Base-by-base conservation (phyloP, 805 yeast genomes). In the Spathaspora gorwiae region DNA sequence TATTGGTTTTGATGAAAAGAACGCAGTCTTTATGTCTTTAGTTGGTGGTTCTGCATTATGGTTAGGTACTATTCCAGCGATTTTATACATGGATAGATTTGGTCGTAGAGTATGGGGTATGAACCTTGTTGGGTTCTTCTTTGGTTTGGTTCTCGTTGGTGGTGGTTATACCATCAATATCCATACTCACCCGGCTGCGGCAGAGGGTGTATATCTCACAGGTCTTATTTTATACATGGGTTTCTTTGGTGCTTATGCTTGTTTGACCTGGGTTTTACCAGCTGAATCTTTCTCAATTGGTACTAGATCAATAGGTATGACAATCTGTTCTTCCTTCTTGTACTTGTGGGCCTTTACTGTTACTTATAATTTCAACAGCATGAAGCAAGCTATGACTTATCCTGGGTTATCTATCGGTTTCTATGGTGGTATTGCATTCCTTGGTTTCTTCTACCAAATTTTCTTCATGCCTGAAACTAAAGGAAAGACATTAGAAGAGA, bases 391-490 rank as follows among this genome's bases (percentile, higher is more conserved):
- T 3, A 70, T 82, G 72, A 78, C 85, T 4, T 69, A 75, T 55
- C 78, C 84, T 26, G 87, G 88, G 29, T 68, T 82, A 51, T 73
- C 81, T 6, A 62, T 81, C 40, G 87, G 87, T 0, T 82, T 82
- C 72, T 82, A 79, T 55, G 87, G 85, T 41, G 86, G 85, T 39
- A 73, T 82, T 54, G 84, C 84, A 1, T 73, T 78, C 45, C 45
- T 81, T 27, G 86, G 84, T 44, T 64, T 75, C 54, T 54, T 77
- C 43, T 78, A 78, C 60, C 82, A 78, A 60, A 50, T 61, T 27
- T 57, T 80, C 49, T 78, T 80, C 63, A 80, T 81, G 77, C 87
- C 84, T 34, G 89, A 84, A 65, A 83, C 89, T 32, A 83, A 82
- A 65, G 83, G 78, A 54, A 79, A 76, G 65, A 80, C 88, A 10